A percentile compares a stretch with the other conserved stretches of the same genome.
phyloP scores from a whole-genome alignment of 31 red algal species.

The Endocladia muricata region DNA sequence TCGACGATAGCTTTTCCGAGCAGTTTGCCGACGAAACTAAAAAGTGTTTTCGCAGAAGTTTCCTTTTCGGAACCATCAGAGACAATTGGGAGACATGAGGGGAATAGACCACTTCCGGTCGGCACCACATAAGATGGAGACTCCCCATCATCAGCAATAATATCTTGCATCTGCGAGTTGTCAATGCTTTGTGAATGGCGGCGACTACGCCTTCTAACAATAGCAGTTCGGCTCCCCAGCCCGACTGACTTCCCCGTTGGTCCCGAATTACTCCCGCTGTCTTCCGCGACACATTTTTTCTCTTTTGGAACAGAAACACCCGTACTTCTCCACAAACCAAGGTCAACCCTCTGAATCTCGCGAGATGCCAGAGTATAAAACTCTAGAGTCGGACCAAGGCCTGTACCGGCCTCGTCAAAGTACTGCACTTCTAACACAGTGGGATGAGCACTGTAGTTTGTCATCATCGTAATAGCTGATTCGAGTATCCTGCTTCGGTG shows the following conservation, averaged over 20 bases:
- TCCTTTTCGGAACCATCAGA: constrained; percentile 13
- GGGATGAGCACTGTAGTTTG: constrained; percentile 68
- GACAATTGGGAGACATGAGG: constrained; percentile 39
- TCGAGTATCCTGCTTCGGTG: constrained; percentile 77
- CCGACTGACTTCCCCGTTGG: neutral
- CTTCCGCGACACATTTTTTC: neutral
- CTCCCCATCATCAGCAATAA: neutral
- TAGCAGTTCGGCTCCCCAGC: too few relatives aligned
- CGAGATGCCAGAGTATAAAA: constrained; percentile 89
- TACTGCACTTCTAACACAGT: constrained; percentile 89
- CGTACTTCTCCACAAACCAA: constrained; percentile 63
- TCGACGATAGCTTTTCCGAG: constrained; percentile 86
- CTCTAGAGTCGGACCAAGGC: constrained; percentile 94
- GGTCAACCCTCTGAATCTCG: constrained; percentile 76
- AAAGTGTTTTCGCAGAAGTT: constrained; percentile 12
- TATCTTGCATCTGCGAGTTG: neutral
- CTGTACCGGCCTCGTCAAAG: constrained; percentile 92
- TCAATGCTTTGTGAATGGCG: neutral
- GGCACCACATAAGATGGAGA: constrained; percentile 40
- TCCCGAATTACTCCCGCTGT: neutral
- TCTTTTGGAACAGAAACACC: neutral
- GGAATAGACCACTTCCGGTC: constrained; percentile 83
- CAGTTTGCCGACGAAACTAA: constrained; percentile 76
- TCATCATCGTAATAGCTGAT: constrained; percentile 80
- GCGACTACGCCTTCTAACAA: neutral